Conservation (phyloP, 306 rosid genomes). For the Malus orientalis region DNA sequence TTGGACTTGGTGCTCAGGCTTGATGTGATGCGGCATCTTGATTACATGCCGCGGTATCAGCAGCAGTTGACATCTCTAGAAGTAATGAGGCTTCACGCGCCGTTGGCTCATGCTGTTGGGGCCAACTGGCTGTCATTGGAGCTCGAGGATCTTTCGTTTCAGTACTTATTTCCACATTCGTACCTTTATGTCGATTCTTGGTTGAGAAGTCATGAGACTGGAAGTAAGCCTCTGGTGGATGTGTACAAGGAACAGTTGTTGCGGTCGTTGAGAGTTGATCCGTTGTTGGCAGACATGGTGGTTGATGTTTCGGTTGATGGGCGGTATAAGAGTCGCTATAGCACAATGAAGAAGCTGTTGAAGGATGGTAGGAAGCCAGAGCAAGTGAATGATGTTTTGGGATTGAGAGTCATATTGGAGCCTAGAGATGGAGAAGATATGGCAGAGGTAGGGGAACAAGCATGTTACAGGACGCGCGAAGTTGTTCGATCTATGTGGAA, state of each 20-base stretch:
- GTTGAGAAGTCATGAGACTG: slow-evolving; percentile 59
- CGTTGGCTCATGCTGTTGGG: slow-evolving; percentile 83
- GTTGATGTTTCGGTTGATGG: slow-evolving; percentile 53
- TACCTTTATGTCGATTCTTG: slow-evolving; percentile 69
- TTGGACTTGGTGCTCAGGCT: slow-evolving; percentile 67
- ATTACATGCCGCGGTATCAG: slow-evolving; percentile 62
- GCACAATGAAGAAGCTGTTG: slow-evolving; percentile 89
- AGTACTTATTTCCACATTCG: slow-evolving; percentile 70
- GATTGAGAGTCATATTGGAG: slow-evolving; percentile 65
- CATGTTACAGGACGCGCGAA: slow-evolving; percentile 63
- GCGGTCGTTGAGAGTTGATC: slow-evolving; percentile 38
- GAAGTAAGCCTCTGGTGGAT: slow-evolving; percentile 50
- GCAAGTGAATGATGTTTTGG: slow-evolving; percentile 75
- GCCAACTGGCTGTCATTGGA: slow-evolving; percentile 56
- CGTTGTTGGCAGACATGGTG: slow-evolving; percentile 37
- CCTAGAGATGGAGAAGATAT: slow-evolving; percentile 38
- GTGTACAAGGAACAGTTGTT: slow-evolving; percentile 48
- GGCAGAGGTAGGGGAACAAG: slow-evolving; percentile 52
- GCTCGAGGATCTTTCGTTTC: slow-evolving; percentile 80
- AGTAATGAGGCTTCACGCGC: slow-evolving; percentile 73
- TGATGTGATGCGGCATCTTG: slow-evolving; percentile 68
- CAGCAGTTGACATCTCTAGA: slow-evolving; percentile 69
- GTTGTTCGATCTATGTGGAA: slow-evolving; percentile 64
- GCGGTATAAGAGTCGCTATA: slow-evolving; percentile 77
- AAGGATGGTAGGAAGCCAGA: slow-evolving; percentile 83